A percentile compares a stretch with the other conserved stretches of the same genome.
Conservation (phyloP, 129 eudicot genomes). For the Mikania micrantha region DNA sequence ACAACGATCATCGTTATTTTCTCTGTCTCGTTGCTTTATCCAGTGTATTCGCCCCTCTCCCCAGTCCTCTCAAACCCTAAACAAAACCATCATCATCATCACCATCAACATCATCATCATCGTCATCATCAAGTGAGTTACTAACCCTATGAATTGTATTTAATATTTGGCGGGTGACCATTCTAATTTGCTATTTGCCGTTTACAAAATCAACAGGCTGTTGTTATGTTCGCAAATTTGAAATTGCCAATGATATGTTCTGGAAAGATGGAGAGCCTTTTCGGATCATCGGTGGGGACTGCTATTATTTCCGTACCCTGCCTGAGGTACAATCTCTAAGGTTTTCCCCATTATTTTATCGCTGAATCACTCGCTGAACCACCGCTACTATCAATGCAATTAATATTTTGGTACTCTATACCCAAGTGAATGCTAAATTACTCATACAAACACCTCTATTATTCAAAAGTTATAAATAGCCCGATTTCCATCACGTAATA, state of each 20-base stretch:
- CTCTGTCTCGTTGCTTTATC: slow-evolving; percentile 22
- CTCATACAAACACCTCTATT: not conserved
- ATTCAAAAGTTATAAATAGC: not conserved
- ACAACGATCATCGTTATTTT: slow-evolving; percentile 6
- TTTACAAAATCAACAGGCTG: slow-evolving; percentile 12
- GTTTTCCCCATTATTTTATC: not conserved
- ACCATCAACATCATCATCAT: not conserved
- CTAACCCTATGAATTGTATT: not conserved
- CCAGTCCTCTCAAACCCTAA: slow-evolving; percentile 9
- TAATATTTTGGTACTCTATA: not conserved
- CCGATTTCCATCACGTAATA: not conserved
- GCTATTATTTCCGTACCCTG: slow-evolving; percentile 82
- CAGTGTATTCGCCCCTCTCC: slow-evolving; percentile 23
- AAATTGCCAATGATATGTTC: slow-evolving; percentile 76
- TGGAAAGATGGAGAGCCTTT: slow-evolving; percentile 92
- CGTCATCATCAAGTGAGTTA: slow-evolving; percentile 15
- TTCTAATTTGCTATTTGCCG: not conserved
- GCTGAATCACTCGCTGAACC: not conserved
- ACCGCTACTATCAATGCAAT: not conserved
- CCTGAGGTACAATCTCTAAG: slow-evolving; percentile 45
- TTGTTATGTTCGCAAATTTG: slow-evolving; percentile 42
- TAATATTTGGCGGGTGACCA: not conserved
- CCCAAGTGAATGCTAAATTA: not conserved
- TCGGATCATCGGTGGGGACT: slow-evolving; percentile 84
- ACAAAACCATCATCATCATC: slow-evolving; percentile 5